Evolutionary conservation across 116 monocot species (phyloP), one percentile per base, ranked within the genome.

Genomic region (Zostera marina): DNA sequence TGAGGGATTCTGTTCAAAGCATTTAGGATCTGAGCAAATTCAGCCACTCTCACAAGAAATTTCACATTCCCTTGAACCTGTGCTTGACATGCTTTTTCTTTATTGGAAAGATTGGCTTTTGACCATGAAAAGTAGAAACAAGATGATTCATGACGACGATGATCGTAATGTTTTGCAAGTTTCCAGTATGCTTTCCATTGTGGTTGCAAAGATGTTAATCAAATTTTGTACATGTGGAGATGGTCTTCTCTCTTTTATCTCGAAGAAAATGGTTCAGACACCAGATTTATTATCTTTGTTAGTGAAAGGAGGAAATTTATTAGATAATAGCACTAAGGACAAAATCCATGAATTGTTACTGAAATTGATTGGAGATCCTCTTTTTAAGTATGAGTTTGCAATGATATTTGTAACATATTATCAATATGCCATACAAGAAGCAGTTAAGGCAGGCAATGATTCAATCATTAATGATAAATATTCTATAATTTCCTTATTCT

Each of bases 1-100:
- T 44, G 91, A 91, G 45, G 98, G 98, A 16, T 99, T 99, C 63
- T 99, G 98, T 77, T 85, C 85, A 55, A 79, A 62, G 58, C 98
- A 99, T 71, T 77, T 74, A 77, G 98, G 98, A 5, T 53, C 53
- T 21, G 80, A 77, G 45, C 76, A 83, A 56, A 79, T 99, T 49
- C 72, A 76, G 52, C 76, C 78, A 47, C 73, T 87, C n/a, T 65
- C 80, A 17, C 58, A 70, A 22, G 81, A 81, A 60, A 47, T 83
- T 11, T 74, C 66, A 9, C 48, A 47, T 64, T 91, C 74, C 42
- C 54, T 81, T 5, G 83, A 74, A 20, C 87, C 98, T 54, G 86
- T 87, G 39, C 60, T 99, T 16, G 87, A 87, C 76, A 71, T 58
- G 58, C 76, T 99, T 62, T 63, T 99, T 42, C 8, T 61, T 14